phyloP scores from a whole-genome alignment of 1,139 yeast genomes.

The Pneumocystis oryctolagi region DNA sequence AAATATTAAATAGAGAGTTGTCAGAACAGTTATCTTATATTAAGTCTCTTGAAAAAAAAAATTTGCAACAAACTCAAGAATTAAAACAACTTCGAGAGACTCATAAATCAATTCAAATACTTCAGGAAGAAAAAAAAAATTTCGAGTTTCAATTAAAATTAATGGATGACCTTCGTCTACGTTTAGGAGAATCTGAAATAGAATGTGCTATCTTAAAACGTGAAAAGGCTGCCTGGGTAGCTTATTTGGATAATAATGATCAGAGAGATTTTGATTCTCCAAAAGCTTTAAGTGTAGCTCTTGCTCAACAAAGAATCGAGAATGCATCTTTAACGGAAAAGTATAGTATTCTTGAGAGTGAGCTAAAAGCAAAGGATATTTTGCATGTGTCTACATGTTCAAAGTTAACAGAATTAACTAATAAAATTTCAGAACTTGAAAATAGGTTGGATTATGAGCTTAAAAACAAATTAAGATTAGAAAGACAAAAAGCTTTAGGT shows the following conservation, averaged over 20 bases:
- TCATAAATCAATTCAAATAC: constrained; percentile 34
- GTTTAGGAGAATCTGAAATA: constrained; percentile 38
- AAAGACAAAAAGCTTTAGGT: constrained; percentile 41
- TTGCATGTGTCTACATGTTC: constrained; percentile 20
- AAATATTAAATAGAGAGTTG: constrained; percentile 37
- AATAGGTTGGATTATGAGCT: constrained; percentile 21
- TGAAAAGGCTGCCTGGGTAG: constrained; percentile 29
- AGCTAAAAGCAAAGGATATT: constrained; percentile 22
- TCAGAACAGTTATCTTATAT: constrained; percentile 44
- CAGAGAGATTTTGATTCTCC: constrained; percentile 14
- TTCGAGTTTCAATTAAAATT: constrained; percentile 31
- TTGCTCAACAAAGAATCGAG: constrained; percentile 7
- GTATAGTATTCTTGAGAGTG: constrained; percentile 18
- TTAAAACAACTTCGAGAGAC: constrained; percentile 30
- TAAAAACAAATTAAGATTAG: constrained; percentile 25
- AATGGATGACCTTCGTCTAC: constrained; percentile 34
- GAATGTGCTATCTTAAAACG: constrained; percentile 37
- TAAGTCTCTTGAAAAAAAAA: constrained; percentile 39
- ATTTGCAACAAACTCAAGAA: constrained; percentile 35
- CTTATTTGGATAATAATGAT: constrained; percentile 20
- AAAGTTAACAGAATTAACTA: constrained; percentile 26
- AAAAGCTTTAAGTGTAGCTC: constrained; percentile 1
- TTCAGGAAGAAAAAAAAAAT: constrained; percentile 36
- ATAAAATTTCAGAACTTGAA: constrained; percentile 23
- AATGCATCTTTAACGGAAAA: constrained; percentile 1